A percentile compares a stretch with the other conserved stretches of the same genome.
Evolutionary conservation across 2,329 filamentous ascomycete genomes (phyloP).

Genomic region (Pseudonectria buxi): DNA sequence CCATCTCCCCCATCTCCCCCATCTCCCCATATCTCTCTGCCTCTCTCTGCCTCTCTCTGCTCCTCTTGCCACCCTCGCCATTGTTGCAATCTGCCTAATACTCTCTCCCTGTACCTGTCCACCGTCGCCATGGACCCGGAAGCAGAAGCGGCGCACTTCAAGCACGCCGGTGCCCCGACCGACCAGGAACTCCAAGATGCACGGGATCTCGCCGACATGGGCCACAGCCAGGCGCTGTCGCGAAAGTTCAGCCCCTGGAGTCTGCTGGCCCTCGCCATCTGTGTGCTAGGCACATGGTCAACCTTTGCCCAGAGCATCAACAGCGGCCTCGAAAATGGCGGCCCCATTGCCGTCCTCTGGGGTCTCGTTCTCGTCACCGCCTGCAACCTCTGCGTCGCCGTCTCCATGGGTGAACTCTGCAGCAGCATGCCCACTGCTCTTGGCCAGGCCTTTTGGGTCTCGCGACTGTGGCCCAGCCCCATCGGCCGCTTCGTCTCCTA

Average conservation of each 20-base stretch:
- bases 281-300: conserved; percentile 51
- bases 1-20: too few species aligned
- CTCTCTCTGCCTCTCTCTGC: too few species aligned
- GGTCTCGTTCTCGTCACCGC: conserved; percentile 44
- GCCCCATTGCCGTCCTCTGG: conserved; percentile 49
- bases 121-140: conserved; percentile 21
- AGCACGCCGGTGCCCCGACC: conserved; percentile 12
- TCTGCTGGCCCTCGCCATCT: conserved; percentile 52
- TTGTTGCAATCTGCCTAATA: too few species aligned
- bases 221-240: conserved; percentile 32
- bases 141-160: conserved; percentile 15
- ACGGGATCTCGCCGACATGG: conserved; percentile 33
- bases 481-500: conserved; percentile 46
- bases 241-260: conserved; percentile 48
- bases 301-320: conserved; percentile 44
- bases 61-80: too few species aligned
- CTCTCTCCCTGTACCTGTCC: conserved; percentile 1
- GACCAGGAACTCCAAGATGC: conserved; percentile 29
- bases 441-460: conserved; percentile 52
- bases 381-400: conserved; percentile 47
- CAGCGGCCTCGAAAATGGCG: conserved; percentile 48
- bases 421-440: conserved; percentile 54
- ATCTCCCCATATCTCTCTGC: too few species aligned
- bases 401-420: conserved; percentile 49
- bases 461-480: conserved; percentile 29